Conservation (phyloP, 2,329 filamentous ascomycete species). For the Penicillium polonicum region DNA sequence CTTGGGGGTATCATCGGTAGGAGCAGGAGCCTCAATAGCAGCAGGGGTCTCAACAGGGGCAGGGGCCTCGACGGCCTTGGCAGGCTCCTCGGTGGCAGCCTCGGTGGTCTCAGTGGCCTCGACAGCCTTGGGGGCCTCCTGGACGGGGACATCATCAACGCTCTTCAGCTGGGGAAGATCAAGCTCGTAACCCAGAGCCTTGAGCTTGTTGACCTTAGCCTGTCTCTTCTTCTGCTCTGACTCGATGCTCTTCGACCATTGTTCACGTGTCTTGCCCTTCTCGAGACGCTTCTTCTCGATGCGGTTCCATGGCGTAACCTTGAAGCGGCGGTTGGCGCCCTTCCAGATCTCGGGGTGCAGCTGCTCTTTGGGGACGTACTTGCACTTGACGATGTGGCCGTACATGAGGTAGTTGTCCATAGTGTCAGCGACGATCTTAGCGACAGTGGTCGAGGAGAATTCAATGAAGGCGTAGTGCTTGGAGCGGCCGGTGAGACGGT, state of each 20-base stretch:
- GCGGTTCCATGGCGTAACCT: constrained; percentile 81
- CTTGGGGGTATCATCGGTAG: constrained; percentile 34
- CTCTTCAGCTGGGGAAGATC: constrained; percentile 70
- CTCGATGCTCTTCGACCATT: constrained; percentile 74
- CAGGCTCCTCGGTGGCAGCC: constrained; percentile 17
- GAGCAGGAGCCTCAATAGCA: constrained; percentile 28
- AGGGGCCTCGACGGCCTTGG: constrained; percentile 22
- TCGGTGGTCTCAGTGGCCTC: constrained; percentile 27
- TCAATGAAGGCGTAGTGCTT: constrained; percentile 97
- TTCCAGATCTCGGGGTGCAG: constrained; percentile 82
- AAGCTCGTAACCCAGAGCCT: constrained; percentile 80
- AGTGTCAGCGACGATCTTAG: constrained; percentile 86
- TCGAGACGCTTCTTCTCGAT: constrained; percentile 75
- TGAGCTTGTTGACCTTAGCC: constrained; percentile 70
- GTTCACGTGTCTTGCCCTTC: constrained; percentile 68
- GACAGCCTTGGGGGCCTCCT: constrained; percentile 34
- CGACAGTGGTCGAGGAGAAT: constrained; percentile 74
- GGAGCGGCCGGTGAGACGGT: constrained; percentile 83
- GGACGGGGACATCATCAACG: constrained; percentile 54
- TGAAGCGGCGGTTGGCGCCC: constrained; percentile 86
- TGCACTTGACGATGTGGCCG: constrained; percentile 88
- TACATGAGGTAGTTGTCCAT: constrained; percentile 99
- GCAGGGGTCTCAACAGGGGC: not conserved
- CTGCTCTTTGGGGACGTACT: constrained; percentile 71
- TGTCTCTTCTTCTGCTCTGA: constrained; percentile 70